A percentile compares a stretch with the other conserved stretches of the same genome.
Conservation (phyloP, 176 grass and related monocot species). For the Paspalum vaginatum region DNA sequence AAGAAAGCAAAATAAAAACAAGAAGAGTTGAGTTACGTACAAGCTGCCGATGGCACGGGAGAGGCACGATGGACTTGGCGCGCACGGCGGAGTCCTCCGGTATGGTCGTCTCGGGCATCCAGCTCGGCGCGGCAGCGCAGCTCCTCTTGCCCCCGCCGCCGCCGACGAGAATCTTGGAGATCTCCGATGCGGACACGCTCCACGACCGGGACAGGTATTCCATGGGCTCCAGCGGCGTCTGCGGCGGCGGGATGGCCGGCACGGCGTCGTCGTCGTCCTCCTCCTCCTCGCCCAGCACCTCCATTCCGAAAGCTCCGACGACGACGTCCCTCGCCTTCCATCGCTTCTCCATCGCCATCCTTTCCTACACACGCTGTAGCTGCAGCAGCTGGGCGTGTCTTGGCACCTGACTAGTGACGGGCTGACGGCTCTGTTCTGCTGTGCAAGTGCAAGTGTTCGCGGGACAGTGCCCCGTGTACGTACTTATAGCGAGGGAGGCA, state of each 20-base stretch:
- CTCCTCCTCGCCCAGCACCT: constrained; percentile 46
- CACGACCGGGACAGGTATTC: constrained; percentile 81
- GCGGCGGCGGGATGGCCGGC: constrained; percentile 61
- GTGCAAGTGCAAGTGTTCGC: too few species aligned
- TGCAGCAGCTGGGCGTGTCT: not conserved
- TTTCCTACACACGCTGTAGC: not conserved
- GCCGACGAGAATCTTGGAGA: constrained; percentile 62
- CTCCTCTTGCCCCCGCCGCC: constrained; percentile 54
- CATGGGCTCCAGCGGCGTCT: constrained; percentile 83
- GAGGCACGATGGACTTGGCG: constrained; percentile 39
- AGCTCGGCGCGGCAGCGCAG: constrained; percentile 34
- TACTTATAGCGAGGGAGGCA: constrained; percentile 59
- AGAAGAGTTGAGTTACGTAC: constrained; percentile 25
- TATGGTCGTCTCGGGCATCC: constrained; percentile 62
- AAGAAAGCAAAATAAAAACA: not conserved
- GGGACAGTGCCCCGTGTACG: not conserved
- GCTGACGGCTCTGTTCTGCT: constrained; percentile 13
- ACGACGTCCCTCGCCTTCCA: constrained; percentile 49
- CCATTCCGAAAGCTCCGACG: constrained; percentile 21
- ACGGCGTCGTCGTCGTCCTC: constrained; percentile 44
- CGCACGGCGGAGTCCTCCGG: constrained; percentile 60
- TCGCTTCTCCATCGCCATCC: constrained; percentile 47
- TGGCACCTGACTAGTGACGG: not conserved
- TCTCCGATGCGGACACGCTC: constrained; percentile 87
- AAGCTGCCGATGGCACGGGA: constrained; percentile 26